Evolutionary conservation across 2,329 filamentous ascomycete species (phyloP), one percentile per base, ranked within the genome.

Genomic region (Microcera coccophila): DNA sequence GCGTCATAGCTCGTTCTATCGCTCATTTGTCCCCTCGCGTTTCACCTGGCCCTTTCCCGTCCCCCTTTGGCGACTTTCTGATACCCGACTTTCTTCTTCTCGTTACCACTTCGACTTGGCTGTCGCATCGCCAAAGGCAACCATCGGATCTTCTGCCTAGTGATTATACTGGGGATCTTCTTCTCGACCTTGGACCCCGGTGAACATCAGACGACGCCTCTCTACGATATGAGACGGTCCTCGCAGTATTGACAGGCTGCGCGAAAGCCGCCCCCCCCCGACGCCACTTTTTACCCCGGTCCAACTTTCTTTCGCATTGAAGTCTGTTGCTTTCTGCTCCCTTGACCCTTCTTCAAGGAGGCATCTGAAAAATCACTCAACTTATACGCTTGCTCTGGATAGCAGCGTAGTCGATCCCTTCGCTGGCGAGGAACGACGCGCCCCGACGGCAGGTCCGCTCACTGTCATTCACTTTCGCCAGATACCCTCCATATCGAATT

Each of bases 351-450:
- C 42, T 40, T 34, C 39, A 20, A 36, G 42, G 38, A 35, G 26
- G 39, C 36, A 32, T n/a, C 5, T 8, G 15, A 39, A 21, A 31
- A 21, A 37, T 24, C 16, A 34, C 16, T 34, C 29, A 33, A 41
- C 38, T 40, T 18, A 19, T 28, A 42, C 40, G 39, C 38, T 38
- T 54, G 46, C 45, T 52, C 50, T 49, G 49, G 44, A 48, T 47
- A 56, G 48, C 50, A 48, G 42, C 65, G 64, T 60, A 62, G 66
- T 72, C 69, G 67, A 64, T 57, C 56, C 39, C 67, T 72, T 74
- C 70, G 70, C 72, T 57, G 73, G 72, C 70, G 71, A 73, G 65
- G 63, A 64, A 66, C 69, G 67, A 73, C 65, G 52, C 63, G 68
- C 68, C 67, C 61, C 60, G 47, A 62, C 67, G 68, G 68, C 69